Conservation (phyloP, 148 eudicot genomes). For the Limonium bicolor region DNA sequence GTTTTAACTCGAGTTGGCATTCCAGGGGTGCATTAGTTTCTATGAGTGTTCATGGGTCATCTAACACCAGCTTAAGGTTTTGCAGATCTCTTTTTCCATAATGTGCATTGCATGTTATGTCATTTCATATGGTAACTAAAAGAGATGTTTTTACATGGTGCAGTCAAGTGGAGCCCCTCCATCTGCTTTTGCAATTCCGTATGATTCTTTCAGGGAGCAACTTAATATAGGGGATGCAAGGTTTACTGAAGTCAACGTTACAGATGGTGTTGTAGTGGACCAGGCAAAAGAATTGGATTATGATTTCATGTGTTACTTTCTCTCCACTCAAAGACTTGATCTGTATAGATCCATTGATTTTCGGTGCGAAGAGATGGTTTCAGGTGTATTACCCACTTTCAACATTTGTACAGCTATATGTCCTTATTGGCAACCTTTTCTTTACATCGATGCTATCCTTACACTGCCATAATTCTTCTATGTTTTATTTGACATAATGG, state of each 20-base stretch:
- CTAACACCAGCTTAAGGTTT: no score
- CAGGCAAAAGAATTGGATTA: slow-evolving; percentile 53
- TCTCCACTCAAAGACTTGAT: slow-evolving; percentile 59
- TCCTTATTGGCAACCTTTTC: no score
- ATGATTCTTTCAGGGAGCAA: slow-evolving; percentile 55
- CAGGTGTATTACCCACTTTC: slow-evolving; percentile 50
- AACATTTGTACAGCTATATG: no score
- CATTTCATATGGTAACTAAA: no score
- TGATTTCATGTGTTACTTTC: slow-evolving; percentile 75
- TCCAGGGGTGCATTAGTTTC: no score
- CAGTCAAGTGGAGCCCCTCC: slow-evolving; percentile 87
- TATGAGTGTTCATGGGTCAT: no score
- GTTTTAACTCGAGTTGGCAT: no score
- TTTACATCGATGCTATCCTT: no score
- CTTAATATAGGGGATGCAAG: slow-evolving; percentile 18
- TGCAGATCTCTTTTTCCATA: no score
- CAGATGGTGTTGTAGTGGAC: slow-evolving; percentile 18
- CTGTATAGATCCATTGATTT: slow-evolving; percentile 79
- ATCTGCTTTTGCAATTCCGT: slow-evolving; percentile 75
- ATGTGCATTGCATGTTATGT: no score
- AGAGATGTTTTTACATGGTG: slow-evolving; percentile 13
- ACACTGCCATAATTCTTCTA: no score
- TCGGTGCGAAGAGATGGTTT: slow-evolving; percentile 93
- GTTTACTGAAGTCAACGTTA: slow-evolving; percentile 8
- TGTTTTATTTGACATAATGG: no score